Evolutionary conservation across 805 yeast genomes (phyloP).

Genomic region (Barnettozyma populi): DNA sequence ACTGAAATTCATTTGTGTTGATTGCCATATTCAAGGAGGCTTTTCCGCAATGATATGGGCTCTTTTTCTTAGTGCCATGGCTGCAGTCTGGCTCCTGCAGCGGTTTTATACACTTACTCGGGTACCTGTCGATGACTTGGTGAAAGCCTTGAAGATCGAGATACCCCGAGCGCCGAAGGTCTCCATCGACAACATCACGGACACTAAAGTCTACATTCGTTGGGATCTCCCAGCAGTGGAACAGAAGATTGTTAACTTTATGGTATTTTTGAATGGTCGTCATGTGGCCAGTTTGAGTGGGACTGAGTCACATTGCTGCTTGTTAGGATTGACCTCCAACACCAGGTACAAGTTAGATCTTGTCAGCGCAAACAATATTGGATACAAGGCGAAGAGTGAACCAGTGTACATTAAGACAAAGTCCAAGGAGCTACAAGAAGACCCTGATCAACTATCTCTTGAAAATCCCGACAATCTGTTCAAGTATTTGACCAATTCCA

Average conservation of each 20-base stretch:
- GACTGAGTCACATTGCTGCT: slow-evolving; percentile 30
- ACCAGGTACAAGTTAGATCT: slow-evolving; percentile 38
- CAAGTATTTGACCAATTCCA: slow-evolving; percentile 29
- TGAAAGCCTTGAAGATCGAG: slow-evolving; percentile 42
- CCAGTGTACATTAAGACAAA: slow-evolving; percentile 38
- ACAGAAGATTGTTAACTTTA: slow-evolving; percentile 29
- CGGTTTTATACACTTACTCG: slow-evolving; percentile 16
- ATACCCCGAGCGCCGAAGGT: slow-evolving; percentile 52
- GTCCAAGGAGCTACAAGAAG: slow-evolving; percentile 18
- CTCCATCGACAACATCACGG: slow-evolving; percentile 49
- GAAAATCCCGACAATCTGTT: slow-evolving; percentile 36
- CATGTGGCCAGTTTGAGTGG: slow-evolving; percentile 32
- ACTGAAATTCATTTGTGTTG: neutral
- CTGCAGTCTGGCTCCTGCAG: slow-evolving; percentile 21
- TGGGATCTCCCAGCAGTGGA: slow-evolving; percentile 39
- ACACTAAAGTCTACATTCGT: slow-evolving; percentile 42
- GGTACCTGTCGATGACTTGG: slow-evolving; percentile 42
- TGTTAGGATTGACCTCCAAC: slow-evolving; percentile 30
- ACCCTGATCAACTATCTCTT: slow-evolving; percentile 20
- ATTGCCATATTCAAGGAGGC: neutral
- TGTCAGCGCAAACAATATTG: slow-evolving; percentile 35
- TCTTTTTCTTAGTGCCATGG: slow-evolving; percentile 13
- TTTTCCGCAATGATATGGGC: slow-evolving; percentile 18
- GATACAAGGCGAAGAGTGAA: slow-evolving; percentile 36
- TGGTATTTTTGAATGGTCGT: slow-evolving; percentile 36